A percentile compares a stretch with the other conserved stretches of the same genome.
Conservation (phyloP, 768 basidiomycete genomes). For the Hydnomerulius pinastri region DNA sequence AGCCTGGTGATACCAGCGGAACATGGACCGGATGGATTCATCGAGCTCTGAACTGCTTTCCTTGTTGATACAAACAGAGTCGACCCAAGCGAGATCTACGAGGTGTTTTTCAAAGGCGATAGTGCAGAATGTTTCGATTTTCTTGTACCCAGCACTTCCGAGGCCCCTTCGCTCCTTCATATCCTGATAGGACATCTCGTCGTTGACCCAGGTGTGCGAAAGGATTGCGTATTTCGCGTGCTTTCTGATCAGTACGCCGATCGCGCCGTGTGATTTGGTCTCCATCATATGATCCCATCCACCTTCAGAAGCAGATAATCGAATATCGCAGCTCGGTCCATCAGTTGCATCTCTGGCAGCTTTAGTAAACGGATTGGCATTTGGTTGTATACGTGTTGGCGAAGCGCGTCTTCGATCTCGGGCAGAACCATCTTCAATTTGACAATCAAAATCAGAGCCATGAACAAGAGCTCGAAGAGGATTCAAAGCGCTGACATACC, state of each 20-base stretch:
- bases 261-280: neutral
- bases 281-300: too few relatives aligned
- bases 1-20: conserved; percentile 12
- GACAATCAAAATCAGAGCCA: too few relatives aligned
- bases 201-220: conserved; percentile 1
- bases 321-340: neutral
- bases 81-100: conserved; percentile 4
- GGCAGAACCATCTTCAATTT: too few relatives aligned
- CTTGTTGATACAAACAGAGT: conserved; percentile 14
- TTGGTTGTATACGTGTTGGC: neutral
- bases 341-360: neutral
- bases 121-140: neutral
- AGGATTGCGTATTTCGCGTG: neutral
- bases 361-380: conserved; percentile 3
- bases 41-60: conserved; percentile 14
- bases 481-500: too few relatives aligned
- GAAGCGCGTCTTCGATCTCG: too few relatives aligned
- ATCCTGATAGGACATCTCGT: neutral
- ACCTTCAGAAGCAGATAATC: neutral
- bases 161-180: neutral
- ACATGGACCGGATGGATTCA: conserved; percentile 17
- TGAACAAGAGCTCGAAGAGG: too few relatives aligned
- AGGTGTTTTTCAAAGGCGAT: neutral
- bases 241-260: neutral
- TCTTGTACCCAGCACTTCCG: neutral